These are phyloP conservation scores for Paramyrothecium sp. DNA, from an alignment of 2,329 filamentous ascomycete genomes.

Conservation along the genomic window DNA sequence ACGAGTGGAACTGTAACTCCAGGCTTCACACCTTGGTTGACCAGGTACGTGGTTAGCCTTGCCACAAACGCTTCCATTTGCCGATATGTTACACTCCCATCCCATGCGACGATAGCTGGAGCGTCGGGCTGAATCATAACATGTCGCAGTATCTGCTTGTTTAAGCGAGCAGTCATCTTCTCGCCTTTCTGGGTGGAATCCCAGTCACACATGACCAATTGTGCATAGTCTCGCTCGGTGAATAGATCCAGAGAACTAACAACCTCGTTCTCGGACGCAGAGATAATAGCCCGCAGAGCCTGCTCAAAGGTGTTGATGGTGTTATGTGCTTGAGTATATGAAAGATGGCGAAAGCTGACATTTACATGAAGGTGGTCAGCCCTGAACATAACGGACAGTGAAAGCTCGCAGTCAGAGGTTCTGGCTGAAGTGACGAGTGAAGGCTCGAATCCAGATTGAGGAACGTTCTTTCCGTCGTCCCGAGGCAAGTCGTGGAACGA, in stretches of 20 bases:
- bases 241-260: slow-evolving; percentile 51
- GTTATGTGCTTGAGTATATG: slow-evolving; percentile 41
- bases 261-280: slow-evolving; percentile 31
- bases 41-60: slow-evolving; percentile 42
- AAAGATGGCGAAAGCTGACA: slow-evolving; percentile 42
- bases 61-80: slow-evolving; percentile 36
- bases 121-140: slow-evolving; percentile 35
- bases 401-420: slow-evolving; percentile 45
- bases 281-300: slow-evolving; percentile 45
- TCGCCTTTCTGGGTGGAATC: slow-evolving; percentile 35
- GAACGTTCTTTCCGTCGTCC: not conserved
- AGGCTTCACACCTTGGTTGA: slow-evolving; percentile 46
- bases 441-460: not conserved
- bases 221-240: slow-evolving; percentile 52
- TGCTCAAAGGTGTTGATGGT: slow-evolving; percentile 53
- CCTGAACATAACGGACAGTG: slow-evolving; percentile 41
- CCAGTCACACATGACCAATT: slow-evolving; percentile 52
- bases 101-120: slow-evolving; percentile 42
- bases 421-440: slow-evolving; percentile 21
- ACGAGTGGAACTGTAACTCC: slow-evolving; percentile 63
- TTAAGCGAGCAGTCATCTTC: slow-evolving; percentile 39
- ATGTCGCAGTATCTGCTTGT: slow-evolving; percentile 42
- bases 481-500: slow-evolving; percentile 42
- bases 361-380: slow-evolving; percentile 40
- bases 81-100: slow-evolving; percentile 41